phyloP scores from a whole-genome alignment of 2,329 filamentous ascomycete species.

The Pyrenochaeta sp. region DNA sequence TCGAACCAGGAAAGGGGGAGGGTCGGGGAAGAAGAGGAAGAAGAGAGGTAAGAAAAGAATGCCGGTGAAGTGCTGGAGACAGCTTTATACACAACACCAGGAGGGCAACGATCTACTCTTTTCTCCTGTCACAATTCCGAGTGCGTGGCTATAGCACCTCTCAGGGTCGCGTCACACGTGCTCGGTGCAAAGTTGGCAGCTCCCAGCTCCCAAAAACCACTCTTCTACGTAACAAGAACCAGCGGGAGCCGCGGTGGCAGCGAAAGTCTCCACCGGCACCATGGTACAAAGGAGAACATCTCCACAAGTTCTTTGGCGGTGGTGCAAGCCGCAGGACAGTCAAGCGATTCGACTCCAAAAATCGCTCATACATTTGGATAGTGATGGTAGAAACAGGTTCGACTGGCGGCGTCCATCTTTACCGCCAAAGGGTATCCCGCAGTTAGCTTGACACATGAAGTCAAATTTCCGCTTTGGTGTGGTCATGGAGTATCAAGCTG shows the following conservation, averaged over 20 bases:
- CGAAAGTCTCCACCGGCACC: constrained; percentile 5
- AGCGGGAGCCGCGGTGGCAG: constrained; percentile 1
- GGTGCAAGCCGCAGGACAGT: constrained; percentile 2
- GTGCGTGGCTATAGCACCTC: constrained; percentile 11
- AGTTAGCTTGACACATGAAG: constrained; percentile 9
- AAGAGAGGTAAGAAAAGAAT: constrained; percentile 7
- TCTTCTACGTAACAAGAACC: constrained; percentile 13
- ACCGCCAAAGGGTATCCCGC: constrained; percentile 14
- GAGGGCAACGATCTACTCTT: constrained; percentile 1
- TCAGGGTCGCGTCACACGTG: constrained; percentile 10
- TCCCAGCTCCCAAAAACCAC: constrained; percentile 2
- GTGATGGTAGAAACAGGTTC: constrained; percentile 11
- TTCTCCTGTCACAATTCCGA: background rate
- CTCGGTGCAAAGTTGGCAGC: background rate
- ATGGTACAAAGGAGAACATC: constrained; percentile 8
- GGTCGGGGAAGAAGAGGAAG: constrained; percentile 6
- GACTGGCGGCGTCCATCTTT: constrained; percentile 14
- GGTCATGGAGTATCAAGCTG: constrained; percentile 21
- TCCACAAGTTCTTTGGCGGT: constrained; percentile 11
- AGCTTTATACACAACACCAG: constrained; percentile 13
- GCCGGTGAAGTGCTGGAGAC: constrained; percentile 7
- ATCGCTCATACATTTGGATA: constrained; percentile 28
- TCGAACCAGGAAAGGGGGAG: constrained; percentile 4
- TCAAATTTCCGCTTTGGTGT: constrained; percentile 16
- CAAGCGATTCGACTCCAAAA: constrained; percentile 30